Evolutionary conservation across 768 basidiomycete species (phyloP), one percentile per base, ranked within the genome.

Genomic region (Harrya chromipes): DNA sequence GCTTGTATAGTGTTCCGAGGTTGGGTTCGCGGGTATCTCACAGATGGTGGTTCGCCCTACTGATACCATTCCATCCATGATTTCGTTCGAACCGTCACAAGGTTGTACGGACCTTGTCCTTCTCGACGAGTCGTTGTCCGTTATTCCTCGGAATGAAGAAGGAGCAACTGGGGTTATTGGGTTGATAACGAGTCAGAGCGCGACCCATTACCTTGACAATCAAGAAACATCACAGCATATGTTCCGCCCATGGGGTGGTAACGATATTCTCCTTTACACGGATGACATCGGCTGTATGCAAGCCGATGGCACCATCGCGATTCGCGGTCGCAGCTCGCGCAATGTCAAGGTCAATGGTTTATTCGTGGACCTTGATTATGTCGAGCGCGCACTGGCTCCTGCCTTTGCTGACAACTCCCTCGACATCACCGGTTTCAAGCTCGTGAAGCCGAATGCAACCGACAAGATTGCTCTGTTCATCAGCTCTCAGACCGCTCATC

Each of bases 341-440:
- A 64, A 62, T 38, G 65, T 64, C 43, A 64, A 66, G 33, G 45
- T 66, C 24, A 64, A 66, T 21, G 64, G 64, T 6, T 31, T 66
- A 29, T 66, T 66, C 49, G 38, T 66, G 10, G 64, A 66, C 42
- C 41, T 66, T 27, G 64, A 66, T 40, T 58, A 56, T 40, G 54
- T 64, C 35, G 62, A 66, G 49, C 64, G 58, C 13, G 58, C 58
- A 33, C 41, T 66, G 50, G 55, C 56, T 10, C 54, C 56, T 4
- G 56, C 62, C 17, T 62, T 66, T 26, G 52, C 50, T 14, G 53
- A 52, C 36, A 59, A 54, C 17, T 49, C 53, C 4, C 49, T 58
- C 40, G 27, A 55, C 11, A 47, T 66, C 43, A 17, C 34, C 14
- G 50, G 54, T n/a, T 66, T 59, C 50, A 66, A 66, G 55, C 63